A percentile compares a stretch with the other conserved stretches of the same genome.
These are phyloP conservation scores for Helianthus tuberosus DNA, from an alignment of 129 eudicot species.

Conservation along the genomic window DNA sequence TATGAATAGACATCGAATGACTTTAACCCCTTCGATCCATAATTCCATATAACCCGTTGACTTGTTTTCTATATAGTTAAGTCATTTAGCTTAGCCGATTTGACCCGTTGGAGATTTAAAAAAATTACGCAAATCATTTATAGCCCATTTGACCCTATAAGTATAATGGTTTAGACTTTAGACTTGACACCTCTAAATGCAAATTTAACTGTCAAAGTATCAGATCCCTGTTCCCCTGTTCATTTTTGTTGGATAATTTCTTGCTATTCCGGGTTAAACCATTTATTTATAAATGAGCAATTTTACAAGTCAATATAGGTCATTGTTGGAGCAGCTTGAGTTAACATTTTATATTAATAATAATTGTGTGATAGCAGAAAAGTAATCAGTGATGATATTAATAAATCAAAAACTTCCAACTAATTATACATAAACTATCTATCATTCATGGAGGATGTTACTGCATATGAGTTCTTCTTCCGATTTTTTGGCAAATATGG, in stretches of 20 bases:
- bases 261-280: background rate
- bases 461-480: background rate
- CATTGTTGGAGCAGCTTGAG: background rate
- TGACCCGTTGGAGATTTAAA: background rate
- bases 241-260: background rate
- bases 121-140: background rate
- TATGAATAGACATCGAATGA: constrained; percentile 8
- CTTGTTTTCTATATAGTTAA: background rate
- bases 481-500: constrained; percentile 6
- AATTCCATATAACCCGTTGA: background rate
- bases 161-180: background rate
- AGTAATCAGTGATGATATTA: background rate
- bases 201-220: constrained; percentile 1
- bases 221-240: constrained; percentile 2
- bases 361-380: background rate
- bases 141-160: background rate
- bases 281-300: background rate
- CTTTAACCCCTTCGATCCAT: background rate
- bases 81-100: background rate
- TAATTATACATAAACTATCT: background rate
- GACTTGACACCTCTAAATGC: background rate
- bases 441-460: background rate
- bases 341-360: background rate
- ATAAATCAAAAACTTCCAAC: background rate
- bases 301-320: constrained; percentile 4